Evolutionary conservation across 306 rosid genomes (phyloP).

Genomic region (Trifolium pratense): DNA sequence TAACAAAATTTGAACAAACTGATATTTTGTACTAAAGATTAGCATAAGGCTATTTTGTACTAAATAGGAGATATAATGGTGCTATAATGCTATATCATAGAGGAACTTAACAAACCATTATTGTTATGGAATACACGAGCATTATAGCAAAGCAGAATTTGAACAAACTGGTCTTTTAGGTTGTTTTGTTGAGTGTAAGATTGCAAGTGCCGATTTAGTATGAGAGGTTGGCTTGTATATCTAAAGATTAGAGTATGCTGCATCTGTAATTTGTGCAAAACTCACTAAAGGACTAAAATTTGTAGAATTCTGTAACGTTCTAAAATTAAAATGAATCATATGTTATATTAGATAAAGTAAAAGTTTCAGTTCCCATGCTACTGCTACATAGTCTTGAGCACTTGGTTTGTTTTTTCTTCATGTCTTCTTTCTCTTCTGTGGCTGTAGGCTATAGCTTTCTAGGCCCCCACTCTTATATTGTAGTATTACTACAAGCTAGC

Average conservation of each 20-base stretch:
- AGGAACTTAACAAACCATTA: too few relatives aligned
- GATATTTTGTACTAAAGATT: background rate
- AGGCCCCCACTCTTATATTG: too few relatives aligned
- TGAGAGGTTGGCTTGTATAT: conserved; percentile 10
- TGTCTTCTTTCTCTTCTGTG: too few relatives aligned
- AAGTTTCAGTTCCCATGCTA: background rate
- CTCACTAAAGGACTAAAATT: too few relatives aligned
- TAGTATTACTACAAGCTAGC: too few relatives aligned
- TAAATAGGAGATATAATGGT: too few relatives aligned
- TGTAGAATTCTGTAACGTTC: background rate
- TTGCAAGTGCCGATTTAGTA: background rate
- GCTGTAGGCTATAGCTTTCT: too few relatives aligned
- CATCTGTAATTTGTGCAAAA: too few relatives aligned
- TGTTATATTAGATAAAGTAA: too few relatives aligned
- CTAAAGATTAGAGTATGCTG: background rate
- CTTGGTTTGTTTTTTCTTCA: background rate
- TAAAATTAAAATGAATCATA: background rate
- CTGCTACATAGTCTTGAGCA: background rate
- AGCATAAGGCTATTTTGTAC: background rate
- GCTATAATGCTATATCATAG: too few relatives aligned
- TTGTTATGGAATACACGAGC: background rate
- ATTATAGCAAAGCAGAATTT: background rate
- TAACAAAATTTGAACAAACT: too few relatives aligned
- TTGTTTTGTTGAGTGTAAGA: background rate
- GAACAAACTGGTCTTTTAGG: background rate